Conservation (phyloP, 2,329 filamentous ascomycete genomes). For the Leptographium lundbergii region DNA sequence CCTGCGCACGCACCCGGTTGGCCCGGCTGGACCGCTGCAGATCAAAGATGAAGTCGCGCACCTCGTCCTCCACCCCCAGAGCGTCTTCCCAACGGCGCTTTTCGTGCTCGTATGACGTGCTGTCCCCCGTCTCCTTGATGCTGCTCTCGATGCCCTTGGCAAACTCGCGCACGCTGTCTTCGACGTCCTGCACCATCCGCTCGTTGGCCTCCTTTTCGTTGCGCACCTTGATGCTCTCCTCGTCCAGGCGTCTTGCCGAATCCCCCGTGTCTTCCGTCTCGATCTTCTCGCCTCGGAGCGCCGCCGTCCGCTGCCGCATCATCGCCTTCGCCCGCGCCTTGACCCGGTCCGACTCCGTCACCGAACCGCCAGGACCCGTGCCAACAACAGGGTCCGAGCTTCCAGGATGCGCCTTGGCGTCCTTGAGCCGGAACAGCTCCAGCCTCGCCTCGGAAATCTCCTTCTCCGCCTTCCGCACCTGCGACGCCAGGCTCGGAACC, state of each 20-base stretch:
- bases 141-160: conserved; percentile 72
- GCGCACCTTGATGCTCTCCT: conserved; percentile 69
- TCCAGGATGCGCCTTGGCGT: conserved; percentile 81
- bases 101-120: conserved; percentile 75
- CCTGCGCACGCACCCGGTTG: conserved; percentile 52
- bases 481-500: conserved; percentile 81
- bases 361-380: conserved; percentile 76
- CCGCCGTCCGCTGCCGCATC: conserved; percentile 96
- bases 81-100: conserved; percentile 90
- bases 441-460: conserved; percentile 84
- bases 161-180: conserved; percentile 89
- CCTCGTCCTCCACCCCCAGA: conserved; percentile 88
- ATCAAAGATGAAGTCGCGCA: conserved; percentile 96
- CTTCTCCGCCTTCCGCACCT: conserved; percentile 82
- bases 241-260: conserved; percentile 74
- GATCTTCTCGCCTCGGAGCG: conserved; percentile 73
- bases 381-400: conserved; percentile 74
- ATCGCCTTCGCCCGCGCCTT: conserved; percentile 93
- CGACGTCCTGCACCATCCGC: conserved; percentile 90
- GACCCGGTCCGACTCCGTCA: conserved; percentile 87
- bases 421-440: conserved; percentile 84
- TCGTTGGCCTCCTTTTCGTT: conserved; percentile 90
- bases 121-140: conserved; percentile 68
- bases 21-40: conserved; percentile 76
- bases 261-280: conserved; percentile 61